phyloP scores from a whole-genome alignment of 495 filamentous ascomycete species.

The Penicillium parvum region DNA sequence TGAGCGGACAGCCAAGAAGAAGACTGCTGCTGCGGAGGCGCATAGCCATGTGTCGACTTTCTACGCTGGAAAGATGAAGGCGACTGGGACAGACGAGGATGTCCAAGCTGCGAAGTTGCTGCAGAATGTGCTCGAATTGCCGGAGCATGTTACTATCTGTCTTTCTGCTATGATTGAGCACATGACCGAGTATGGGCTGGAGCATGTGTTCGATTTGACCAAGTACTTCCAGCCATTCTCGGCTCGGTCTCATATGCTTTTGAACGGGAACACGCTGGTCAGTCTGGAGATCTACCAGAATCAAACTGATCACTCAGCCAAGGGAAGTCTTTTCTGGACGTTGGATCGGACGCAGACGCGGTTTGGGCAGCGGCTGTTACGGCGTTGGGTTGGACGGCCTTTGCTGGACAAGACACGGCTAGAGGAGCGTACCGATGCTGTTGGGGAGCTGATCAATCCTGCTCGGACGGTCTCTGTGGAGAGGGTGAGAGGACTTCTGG shows the following conservation, averaged over 20 bases:
- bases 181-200: conserved; percentile 85
- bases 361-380: conserved; percentile 80
- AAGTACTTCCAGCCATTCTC: conserved; percentile 98
- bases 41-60: conserved; percentile 91
- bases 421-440: conserved; percentile 79
- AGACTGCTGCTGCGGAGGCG: conserved; percentile 77
- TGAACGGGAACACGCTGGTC: conserved; percentile 92
- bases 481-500: conserved; percentile 64
- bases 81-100: conserved; percentile 45
- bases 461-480: conserved; percentile 63
- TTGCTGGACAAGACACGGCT: conserved; percentile 73
- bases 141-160: conserved; percentile 84
- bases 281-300: conserved; percentile 96
- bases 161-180: conserved; percentile 96
- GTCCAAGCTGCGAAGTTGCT: conserved; percentile 56
- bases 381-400: conserved; percentile 94
- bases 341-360: conserved; percentile 88
- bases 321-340: conserved; percentile 93
- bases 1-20: conserved; percentile 67
- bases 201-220: conserved; percentile 94
- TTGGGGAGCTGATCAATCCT: conserved; percentile 79
- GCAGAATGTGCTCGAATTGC: conserved; percentile 79
- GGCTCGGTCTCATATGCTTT: conserved; percentile 88
- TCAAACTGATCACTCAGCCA: conserved; percentile 78
- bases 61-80: conserved; percentile 83